Base-by-base conservation (phyloP, 345 rosid species). In the Boechera retrofracta region DNA sequence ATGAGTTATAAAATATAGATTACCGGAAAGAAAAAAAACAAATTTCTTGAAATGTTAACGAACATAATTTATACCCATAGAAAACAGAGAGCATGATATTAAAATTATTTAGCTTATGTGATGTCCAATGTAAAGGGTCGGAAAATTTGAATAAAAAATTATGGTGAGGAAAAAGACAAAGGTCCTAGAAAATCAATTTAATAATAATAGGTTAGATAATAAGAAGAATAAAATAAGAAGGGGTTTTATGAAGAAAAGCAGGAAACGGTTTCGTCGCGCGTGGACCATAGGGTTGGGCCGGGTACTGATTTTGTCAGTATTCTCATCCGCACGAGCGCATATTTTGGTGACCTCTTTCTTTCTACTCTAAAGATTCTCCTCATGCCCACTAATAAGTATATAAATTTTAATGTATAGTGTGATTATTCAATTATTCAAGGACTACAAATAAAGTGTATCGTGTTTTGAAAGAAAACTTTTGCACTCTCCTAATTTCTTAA, bases 241-340 rank as follows among this genome's bases (percentile, higher is more conserved):
- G 69, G 21, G 55, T 52, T 72, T 51, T 39, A 60, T 76, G 74
- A 69, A 76, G 74, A 69, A 76, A 76, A 76, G 74, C 4, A 11
- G 79, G 45, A 68, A 69, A 61, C 69, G 35, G 55, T 69, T 41
- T 69, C 15, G 56, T 69, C 39, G 74, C 74, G 79, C 74, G 79
- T 69, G 79, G 56, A 74, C 74, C 79, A 56, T 76, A 76, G 74
- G 15, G 74, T 69, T 76, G 69, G 69, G 69, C 68, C 57, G 79
- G 1, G 63, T 52, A 52, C 69, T 69, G 3, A 39, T 39, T 76
- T 69, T 76, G 79, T 76, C 79, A 69, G 79, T 76, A 66, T 76
- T 29, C 74, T 51, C 74, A 69, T 8, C 74, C 79, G 79, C 79
- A 76, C 79, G 79, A 69, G 79, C 61, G 64, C 69, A 76, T 49